Conservation (phyloP, 139 green algal genomes). For the Astrephomene gubernaculifera region DNA sequence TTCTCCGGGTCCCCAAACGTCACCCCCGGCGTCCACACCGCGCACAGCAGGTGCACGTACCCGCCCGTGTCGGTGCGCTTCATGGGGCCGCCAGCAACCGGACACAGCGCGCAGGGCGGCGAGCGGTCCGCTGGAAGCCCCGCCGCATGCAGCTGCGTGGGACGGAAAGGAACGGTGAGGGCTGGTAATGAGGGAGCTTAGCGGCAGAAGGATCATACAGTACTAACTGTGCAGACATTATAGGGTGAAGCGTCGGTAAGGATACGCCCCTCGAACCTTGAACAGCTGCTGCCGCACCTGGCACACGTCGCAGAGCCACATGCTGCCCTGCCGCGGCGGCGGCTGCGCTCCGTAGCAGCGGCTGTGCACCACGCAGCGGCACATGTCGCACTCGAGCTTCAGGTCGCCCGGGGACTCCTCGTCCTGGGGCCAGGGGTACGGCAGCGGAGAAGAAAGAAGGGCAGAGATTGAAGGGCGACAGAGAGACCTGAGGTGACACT, state of each 20-base stretch:
- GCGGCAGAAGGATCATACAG: not conserved
- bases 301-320: slow-evolving; percentile 84
- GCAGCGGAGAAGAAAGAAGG: not conserved
- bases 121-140: slow-evolving; percentile 29
- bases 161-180: too few relatives aligned
- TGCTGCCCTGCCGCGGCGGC: slow-evolving; percentile 54
- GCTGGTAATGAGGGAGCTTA: not conserved
- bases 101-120: slow-evolving; percentile 78
- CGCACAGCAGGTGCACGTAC: slow-evolving; percentile 78
- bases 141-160: slow-evolving; percentile 9
- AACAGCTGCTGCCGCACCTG: not conserved
- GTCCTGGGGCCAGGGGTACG: slow-evolving; percentile 51
- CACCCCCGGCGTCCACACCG: slow-evolving; percentile 72
- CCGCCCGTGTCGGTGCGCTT: slow-evolving; percentile 67
- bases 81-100: slow-evolving; percentile 69
- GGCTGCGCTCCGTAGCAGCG: slow-evolving; percentile 74
- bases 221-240: not conserved
- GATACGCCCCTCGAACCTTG: too few relatives aligned
- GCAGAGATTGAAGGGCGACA: not conserved
- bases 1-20: slow-evolving; percentile 41
- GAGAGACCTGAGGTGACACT: not conserved
- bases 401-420: slow-evolving; percentile 64
- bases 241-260: not conserved
- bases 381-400: slow-evolving; percentile 86
- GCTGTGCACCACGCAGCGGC: slow-evolving; percentile 80